phyloP scores from a whole-genome alignment of 192 early-diverging fungal genomes.

The Linderina pennispora region DNA sequence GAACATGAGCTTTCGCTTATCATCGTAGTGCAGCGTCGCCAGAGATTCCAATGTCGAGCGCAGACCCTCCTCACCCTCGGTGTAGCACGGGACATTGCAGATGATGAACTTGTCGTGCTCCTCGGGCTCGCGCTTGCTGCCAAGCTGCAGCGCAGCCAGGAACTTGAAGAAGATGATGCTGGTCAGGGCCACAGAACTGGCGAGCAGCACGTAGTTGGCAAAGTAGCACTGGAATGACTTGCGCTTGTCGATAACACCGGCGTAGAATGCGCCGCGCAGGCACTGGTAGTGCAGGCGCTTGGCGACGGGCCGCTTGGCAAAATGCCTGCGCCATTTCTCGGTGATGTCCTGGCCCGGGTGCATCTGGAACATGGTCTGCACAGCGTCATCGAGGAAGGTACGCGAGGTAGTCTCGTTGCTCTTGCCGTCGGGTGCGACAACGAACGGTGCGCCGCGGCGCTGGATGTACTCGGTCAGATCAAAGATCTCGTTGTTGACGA shows the following conservation, averaged over 20 bases:
- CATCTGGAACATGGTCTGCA: constrained; percentile 61
- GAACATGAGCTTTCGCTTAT: constrained; percentile 95
- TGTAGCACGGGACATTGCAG: constrained; percentile 94
- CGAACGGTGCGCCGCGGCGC: constrained; percentile 45
- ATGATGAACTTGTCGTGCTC: constrained; percentile 91
- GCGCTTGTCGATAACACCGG: constrained; percentile 77
- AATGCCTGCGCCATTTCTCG: constrained; percentile 49
- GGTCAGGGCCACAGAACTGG: constrained; percentile 74
- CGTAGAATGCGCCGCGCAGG: constrained; percentile 75
- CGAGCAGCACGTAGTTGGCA: constrained; percentile 78
- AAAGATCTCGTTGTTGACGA: constrained; percentile 64
- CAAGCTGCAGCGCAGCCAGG: constrained; percentile 83
- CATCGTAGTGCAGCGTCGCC: constrained; percentile 85
- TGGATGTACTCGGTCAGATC: constrained; percentile 65
- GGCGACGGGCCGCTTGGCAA: constrained; percentile 33
- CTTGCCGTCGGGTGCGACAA: constrained; percentile 36
- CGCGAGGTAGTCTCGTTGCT: constrained; percentile 40
- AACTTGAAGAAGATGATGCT: constrained; percentile 89
- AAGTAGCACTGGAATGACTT: constrained; percentile 71
- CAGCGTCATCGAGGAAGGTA: constrained; percentile 55
- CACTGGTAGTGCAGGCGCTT: constrained; percentile 59
- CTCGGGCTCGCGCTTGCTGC: constrained; percentile 65
- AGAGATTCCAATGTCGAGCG: constrained; percentile 89
- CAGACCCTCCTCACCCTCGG: constrained; percentile 89
- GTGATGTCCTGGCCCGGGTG: constrained; percentile 62